Evolutionary conservation across 2,329 filamentous ascomycete species (phyloP), one percentile per base, ranked within the genome.

Genomic region (Exophiala xenobiotica): DNA sequence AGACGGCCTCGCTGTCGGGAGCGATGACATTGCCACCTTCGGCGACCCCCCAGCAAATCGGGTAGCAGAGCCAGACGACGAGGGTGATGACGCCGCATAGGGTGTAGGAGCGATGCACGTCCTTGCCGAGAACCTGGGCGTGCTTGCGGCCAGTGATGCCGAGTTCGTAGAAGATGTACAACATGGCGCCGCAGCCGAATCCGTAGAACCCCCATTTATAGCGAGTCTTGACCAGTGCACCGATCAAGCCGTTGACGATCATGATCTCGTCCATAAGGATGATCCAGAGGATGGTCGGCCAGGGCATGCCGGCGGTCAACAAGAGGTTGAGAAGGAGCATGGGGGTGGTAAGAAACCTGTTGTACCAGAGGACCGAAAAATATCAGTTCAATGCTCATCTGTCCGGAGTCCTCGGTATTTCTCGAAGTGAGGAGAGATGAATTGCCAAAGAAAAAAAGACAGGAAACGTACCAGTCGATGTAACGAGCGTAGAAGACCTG

Each of bases 21-120:
- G 82, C 68, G 46, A 87, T 85, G 57, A 85, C 68, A 59, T 86
- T 86, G 7, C 81, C 83, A 22, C 82, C 83, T 66, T 86, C 83
- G 33, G 69, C 74, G 1, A 86, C 61, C 46, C 80, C 83, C 81
- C 83, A 86, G 14, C 77, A 75, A 53, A 85, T 77, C 0, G 83
- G 83, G 65, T 86, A 86, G 12, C 48, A 31, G 8, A 59, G n/a
- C 31, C 84, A 63, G 59, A 81, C 78, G 82, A 82, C 85, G 24
- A 85, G 68, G 12, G 81, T 83, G 54, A 79, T 70, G 0, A 73
- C 69, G 8, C 81, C 82, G 53, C 80, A 82, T 9, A 72, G 68
- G 48, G 78, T 57, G 70, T 80, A 87, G 0, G 73, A 72, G 18
- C 68, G 70, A 45, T 73, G 70, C 12, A 85, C 71, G 6, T 79